Percentiles rank a stretch among this genome's conserved stretches.
Evolutionary conservation across 2,329 filamentous ascomycete species (phyloP).

Genomic region (Aspergillus novoparasiticus): DNA sequence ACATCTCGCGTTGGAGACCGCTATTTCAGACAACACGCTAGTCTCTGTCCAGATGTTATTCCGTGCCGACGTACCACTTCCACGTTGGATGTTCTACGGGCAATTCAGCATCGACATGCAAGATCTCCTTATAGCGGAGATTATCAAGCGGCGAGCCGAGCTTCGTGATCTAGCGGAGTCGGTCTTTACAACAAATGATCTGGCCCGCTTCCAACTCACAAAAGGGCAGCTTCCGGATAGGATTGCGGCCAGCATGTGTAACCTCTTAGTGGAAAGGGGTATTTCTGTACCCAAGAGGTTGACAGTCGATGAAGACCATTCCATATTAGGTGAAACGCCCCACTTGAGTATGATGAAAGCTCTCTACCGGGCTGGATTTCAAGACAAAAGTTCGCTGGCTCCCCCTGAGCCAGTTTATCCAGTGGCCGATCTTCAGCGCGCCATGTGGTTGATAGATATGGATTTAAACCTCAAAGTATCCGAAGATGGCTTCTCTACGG

Average conservation of each 20-base stretch:
- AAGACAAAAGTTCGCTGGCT: neutral
- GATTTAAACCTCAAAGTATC: neutral
- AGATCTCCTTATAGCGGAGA: neutral
- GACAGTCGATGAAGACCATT: accelerated
- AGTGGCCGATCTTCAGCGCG: neutral
- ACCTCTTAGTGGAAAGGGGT: neutral
- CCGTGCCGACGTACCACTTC: neutral
- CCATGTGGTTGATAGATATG: neutral
- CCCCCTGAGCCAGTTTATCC: neutral
- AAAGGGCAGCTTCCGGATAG: neutral
- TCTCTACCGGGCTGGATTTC: neutral
- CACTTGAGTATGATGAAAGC: neutral
- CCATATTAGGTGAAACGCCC: neutral
- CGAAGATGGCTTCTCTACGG: neutral
- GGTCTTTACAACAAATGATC: neutral
- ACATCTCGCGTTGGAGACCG: neutral
- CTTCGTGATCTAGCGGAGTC: neutral
- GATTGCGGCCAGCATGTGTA: neutral
- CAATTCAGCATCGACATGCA: neutral
- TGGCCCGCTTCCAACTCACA: neutral
- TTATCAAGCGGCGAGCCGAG: neutral
- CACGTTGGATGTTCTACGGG: neutral
- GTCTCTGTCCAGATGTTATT: neutral
- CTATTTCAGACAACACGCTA: neutral
- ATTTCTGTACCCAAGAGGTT: neutral